phyloP scores from a whole-genome alignment of 2,329 filamentous ascomycete species.

The Thelonectria rubi region DNA sequence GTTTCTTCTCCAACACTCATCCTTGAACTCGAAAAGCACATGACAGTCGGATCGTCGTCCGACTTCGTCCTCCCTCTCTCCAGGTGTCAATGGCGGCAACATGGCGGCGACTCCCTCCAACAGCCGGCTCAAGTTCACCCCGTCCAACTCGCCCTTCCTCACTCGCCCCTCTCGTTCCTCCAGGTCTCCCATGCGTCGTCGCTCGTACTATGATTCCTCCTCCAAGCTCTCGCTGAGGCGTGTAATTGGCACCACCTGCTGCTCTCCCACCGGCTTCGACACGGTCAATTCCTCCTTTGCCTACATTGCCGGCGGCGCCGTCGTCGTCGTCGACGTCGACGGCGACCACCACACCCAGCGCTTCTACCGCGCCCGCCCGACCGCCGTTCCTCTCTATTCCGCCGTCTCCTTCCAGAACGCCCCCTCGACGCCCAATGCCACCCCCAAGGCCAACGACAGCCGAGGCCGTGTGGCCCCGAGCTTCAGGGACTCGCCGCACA shows the following conservation, averaged over 20 bases:
- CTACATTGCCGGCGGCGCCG: constrained; percentile 91
- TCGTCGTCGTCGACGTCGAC: constrained; percentile 86
- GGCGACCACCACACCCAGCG: constrained; percentile 76
- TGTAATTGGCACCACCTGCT: constrained; percentile 91
- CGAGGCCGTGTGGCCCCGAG: constrained; percentile 62
- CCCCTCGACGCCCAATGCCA: constrained; percentile 59
- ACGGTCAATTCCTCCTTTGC: constrained; percentile 81
- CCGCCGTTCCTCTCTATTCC: constrained; percentile 73
- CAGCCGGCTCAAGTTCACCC: constrained; percentile 73
- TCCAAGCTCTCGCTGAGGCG: constrained; percentile 77
- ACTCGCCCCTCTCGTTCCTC: constrained; percentile 67
- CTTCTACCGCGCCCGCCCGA: constrained; percentile 89
- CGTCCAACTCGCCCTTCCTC: constrained; percentile 78
- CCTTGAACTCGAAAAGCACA: not conserved
- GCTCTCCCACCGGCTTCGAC: constrained; percentile 86
- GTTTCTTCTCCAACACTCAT: not conserved
- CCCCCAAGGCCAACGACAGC: constrained; percentile 71
- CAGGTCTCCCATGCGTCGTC: constrained; percentile 68
- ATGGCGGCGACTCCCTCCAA: constrained; percentile 68
- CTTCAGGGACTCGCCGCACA: constrained; percentile 59
- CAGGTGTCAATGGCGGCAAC: constrained; percentile 61
- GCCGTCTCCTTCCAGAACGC: constrained; percentile 61
- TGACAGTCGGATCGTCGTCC: constrained; percentile 1
- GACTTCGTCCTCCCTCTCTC: constrained; percentile 25
- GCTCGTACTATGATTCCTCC: constrained; percentile 60